Conservation (phyloP, 1,139 yeast genomes). For the Candida sanyaensis region DNA sequence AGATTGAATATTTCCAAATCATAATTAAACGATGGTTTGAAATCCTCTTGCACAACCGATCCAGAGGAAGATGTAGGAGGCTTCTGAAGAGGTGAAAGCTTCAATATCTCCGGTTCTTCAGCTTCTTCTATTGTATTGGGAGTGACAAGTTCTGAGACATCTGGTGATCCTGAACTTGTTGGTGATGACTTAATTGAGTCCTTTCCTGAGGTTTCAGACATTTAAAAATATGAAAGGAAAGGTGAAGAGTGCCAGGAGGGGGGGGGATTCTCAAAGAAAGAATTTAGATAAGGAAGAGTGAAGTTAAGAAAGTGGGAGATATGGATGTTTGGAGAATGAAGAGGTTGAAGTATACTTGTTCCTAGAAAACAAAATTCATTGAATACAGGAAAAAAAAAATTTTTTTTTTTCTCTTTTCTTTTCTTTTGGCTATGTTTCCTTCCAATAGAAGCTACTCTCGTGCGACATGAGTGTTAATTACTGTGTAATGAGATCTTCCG, state of each 20-base stretch:
- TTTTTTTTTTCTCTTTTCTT: too few relatives aligned
- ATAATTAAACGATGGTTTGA: slow-evolving; percentile 41
- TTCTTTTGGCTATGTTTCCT: too few relatives aligned
- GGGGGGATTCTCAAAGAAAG: neutral
- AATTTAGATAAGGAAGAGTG: too few relatives aligned
- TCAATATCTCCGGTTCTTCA: neutral
- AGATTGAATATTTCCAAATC: slow-evolving; percentile 41
- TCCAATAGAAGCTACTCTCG: too few relatives aligned
- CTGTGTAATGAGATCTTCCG: too few relatives aligned
- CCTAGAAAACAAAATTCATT: too few relatives aligned
- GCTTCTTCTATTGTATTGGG: slow-evolving; percentile 3
- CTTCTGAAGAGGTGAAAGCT: slow-evolving; percentile 1
- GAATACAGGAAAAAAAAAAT: neutral
- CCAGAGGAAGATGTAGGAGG: slow-evolving; percentile 5
- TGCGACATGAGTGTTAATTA: too few relatives aligned
- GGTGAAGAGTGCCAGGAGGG: too few relatives aligned
- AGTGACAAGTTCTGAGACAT: slow-evolving; percentile 3
- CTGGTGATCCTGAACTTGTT: slow-evolving; percentile 4
- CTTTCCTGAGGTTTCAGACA: slow-evolving; percentile 3
- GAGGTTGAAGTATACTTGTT: too few relatives aligned
- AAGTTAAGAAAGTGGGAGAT: neutral
- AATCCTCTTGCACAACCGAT: slow-evolving; percentile 10
- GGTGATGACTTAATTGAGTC: slow-evolving; percentile 2
- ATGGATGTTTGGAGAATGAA: neutral
- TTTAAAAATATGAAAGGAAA: neutral